phyloP scores from a whole-genome alignment of 2,329 filamentous ascomycete species.

The Epichloe aotearoae region DNA sequence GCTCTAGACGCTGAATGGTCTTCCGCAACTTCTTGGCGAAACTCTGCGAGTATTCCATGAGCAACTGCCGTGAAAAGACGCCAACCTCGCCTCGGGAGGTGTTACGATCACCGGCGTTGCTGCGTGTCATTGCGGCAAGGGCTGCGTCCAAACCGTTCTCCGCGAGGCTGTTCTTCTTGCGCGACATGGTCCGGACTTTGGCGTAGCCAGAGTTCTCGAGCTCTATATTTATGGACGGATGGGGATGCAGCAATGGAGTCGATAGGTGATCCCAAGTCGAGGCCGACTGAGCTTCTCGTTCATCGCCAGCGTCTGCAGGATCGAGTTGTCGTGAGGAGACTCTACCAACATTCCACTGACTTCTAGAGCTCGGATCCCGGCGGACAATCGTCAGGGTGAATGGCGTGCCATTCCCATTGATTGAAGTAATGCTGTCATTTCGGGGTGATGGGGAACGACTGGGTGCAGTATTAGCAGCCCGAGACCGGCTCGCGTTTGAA shows the following conservation, averaged over 20 bases:
- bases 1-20: constrained; percentile 27
- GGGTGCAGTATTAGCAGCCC: not conserved
- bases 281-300: constrained; percentile 12
- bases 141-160: constrained; percentile 13
- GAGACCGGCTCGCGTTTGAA: not conserved
- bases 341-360: constrained; percentile 64
- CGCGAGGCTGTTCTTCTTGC: constrained; percentile 17
- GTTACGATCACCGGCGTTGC: constrained; percentile 4
- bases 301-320: constrained; percentile 11
- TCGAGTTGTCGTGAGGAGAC: constrained; percentile 43
- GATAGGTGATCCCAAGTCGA: constrained; percentile 2
- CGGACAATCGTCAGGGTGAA: constrained; percentile 55
- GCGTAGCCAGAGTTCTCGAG: constrained; percentile 44
- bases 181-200: constrained; percentile 40
- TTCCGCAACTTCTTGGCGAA: constrained; percentile 33
- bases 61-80: constrained; percentile 40
- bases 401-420: constrained; percentile 23
- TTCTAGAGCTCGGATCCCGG: constrained; percentile 54
- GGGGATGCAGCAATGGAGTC: constrained; percentile 3
- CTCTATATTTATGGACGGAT: constrained; percentile 35
- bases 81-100: constrained; percentile 8
- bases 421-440: constrained; percentile 15
- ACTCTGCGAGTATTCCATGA: constrained; percentile 42
- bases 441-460: constrained; percentile 25
- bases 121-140: constrained; percentile 5